Base-by-base conservation (phyloP, 305 asterid species). In the Withania somnifera region DNA sequence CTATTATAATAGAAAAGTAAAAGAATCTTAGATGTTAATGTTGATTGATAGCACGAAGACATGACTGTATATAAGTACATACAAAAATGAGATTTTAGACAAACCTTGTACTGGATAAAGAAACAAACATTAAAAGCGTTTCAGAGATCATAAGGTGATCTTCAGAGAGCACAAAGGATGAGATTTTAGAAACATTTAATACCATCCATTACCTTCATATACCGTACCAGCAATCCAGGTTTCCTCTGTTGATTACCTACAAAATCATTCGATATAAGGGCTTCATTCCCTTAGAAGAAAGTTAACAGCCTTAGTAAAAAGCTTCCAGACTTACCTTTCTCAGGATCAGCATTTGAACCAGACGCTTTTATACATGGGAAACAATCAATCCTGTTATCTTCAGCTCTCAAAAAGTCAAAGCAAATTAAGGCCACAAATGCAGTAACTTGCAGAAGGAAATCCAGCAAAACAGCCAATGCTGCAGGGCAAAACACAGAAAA, bases 401-500 rank as follows among this genome's bases (percentile, higher is more conserved):
- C 98, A 0, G 98, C 95, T 91, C 99, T 92, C 88, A 93, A 88
- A 88, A 95, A 97, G 91, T 97, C 99, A 50, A 95, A 95, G 82
- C 86, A 97, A 85, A 97, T 97, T 86, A 97, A 91, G 82, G 99
- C 98, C 67, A 97, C 98, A 85, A 97, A 97, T 77, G 99, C 98
- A 68, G 99, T 97, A 80, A 97, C 92, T 95, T 97, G 99, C 87
- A 97, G 93, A 82, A 97, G 97, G 84, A 97, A 97, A 86, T 97
- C 99, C 96, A 97, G 87, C 81, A 97, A 89, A 88, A 97, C 97
- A 64, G 99, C 99, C 87, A 97, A 91, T 50, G 99, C 99, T 95
- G 95, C 89, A 88, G 85, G 85, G 3, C 6, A 80, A 79, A 84
- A 84, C 24, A 68, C 45, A 68, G 53, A 32, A 13, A 78, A n/a